A percentile compares a stretch with the other conserved stretches of the same genome.
phyloP scores from a whole-genome alignment of 2,329 filamentous ascomycete species.

The Aquanectria penicillioides region DNA sequence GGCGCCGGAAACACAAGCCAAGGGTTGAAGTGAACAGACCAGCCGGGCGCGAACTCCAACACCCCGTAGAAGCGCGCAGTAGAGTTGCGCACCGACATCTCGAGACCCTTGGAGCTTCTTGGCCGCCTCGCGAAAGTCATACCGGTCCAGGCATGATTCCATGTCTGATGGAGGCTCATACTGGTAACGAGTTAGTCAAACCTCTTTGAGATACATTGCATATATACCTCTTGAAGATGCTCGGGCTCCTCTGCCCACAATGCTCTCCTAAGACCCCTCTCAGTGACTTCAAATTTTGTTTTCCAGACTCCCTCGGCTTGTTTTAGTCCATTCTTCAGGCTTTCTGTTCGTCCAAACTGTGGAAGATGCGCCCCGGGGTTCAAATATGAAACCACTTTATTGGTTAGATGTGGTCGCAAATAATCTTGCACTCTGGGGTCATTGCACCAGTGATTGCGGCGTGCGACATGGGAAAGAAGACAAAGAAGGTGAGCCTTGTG shows the following conservation, averaged over 20 bases:
- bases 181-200: conserved; percentile 48
- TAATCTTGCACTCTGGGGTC: conserved; percentile 72
- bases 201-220: neutral
- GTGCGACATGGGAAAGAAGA: conserved; percentile 79
- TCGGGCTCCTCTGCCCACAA: conserved; percentile 79
- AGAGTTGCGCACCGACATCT: conserved; percentile 89
- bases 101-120: conserved; percentile 79
- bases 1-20: conserved; percentile 72
- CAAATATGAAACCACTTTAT: conserved; percentile 73
- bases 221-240: conserved; percentile 66
- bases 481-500: conserved; percentile 90
- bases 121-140: conserved; percentile 79
- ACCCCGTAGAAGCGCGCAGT: conserved; percentile 86
- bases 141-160: conserved; percentile 74
- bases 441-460: conserved; percentile 91
- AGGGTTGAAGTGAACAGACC: conserved; percentile 88
- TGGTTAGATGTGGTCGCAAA: conserved; percentile 72
- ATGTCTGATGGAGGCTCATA: conserved; percentile 68
- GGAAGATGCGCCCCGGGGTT: conserved; percentile 73
- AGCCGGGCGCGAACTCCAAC: conserved; percentile 84
- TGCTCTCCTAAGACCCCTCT: conserved; percentile 74
- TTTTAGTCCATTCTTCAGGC: conserved; percentile 82
- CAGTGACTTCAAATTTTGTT: conserved; percentile 75
- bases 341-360: conserved; percentile 80
- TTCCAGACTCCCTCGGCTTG: conserved; percentile 75